Evolutionary conservation across 2,329 filamentous ascomycete genomes (phyloP).

Genomic region (Hymenoscyphus repandus): DNA sequence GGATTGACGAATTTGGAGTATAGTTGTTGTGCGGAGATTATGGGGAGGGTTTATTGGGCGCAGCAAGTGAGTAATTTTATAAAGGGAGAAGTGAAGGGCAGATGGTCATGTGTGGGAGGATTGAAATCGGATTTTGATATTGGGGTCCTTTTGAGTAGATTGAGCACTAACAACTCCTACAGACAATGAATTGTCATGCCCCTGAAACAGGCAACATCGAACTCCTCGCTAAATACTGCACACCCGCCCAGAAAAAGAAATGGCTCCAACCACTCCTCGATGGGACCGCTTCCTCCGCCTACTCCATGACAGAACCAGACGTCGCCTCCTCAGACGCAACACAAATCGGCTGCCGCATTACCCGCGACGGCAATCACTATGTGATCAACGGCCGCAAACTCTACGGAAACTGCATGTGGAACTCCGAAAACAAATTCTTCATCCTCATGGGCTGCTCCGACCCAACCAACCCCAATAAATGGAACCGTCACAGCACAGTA

Average conservation of each 20-base stretch:
- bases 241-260: slow-evolving; percentile 42
- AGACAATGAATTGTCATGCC: slow-evolving; percentile 42
- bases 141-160: neutral
- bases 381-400: slow-evolving; percentile 39
- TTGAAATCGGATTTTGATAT: too few species aligned
- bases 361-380: slow-evolving; percentile 33
- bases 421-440: slow-evolving; percentile 23
- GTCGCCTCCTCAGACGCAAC: slow-evolving; percentile 45
- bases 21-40: slow-evolving; percentile 40
- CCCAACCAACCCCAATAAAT: slow-evolving; percentile 35
- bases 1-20: slow-evolving; percentile 43
- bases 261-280: slow-evolving; percentile 45
- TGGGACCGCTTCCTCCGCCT: slow-evolving; percentile 43
- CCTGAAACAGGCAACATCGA: slow-evolving; percentile 48
- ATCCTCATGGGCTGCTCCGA: slow-evolving; percentile 33
- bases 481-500: slow-evolving; percentile 36
- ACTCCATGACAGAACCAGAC: slow-evolving; percentile 47
- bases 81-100: slow-evolving; percentile 6
- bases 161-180: neutral
- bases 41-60: slow-evolving; percentile 42
- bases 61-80: slow-evolving; percentile 21
- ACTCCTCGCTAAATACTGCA: slow-evolving; percentile 47
- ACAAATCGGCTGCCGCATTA: slow-evolving; percentile 37
- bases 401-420: slow-evolving; percentile 37
- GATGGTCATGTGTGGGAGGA: neutral